Evolutionary conservation across 306 rosid genomes (phyloP), one percentile per base, ranked within the genome.

Genomic region (Purshia tridentata): DNA sequence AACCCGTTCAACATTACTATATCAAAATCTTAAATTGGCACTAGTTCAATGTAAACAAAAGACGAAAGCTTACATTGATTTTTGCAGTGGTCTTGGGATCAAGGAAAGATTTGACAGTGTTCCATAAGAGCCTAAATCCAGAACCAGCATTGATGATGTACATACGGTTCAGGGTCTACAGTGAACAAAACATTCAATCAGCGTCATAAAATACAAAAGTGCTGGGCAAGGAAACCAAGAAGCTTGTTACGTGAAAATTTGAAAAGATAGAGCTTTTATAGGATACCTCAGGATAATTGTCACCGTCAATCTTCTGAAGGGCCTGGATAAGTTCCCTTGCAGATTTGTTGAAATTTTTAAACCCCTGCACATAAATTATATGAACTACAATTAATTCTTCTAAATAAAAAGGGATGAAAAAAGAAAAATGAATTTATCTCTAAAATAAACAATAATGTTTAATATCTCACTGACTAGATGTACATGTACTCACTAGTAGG

Each of bases 111-210:
- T 91, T 94, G 7, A 94, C 77, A 40, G 95, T 94, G 86, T 76
- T 94, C 98, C 98, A 94, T 71, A 94, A 64, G 62, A 94, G 84
- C 78, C 98, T 86, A 73, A 91, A 94, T 83, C 98, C 98, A 46
- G 97, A 91, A 74, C 98, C 98, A 64, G 97, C 97, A 67, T 94
- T 94, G 83, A 94, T 86, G 85, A 94, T 91, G 89, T 89, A 94
- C 98, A 94, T 94, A 48, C 98, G 89, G 85, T 88, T 85, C 76
- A 94, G 69, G 53, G 93, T 80, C 99, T 94, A 41, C 4, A 5
- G 44, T 54, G 68, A 72, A 56, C 53, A 41, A 65, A 73, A 54
- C 12, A 8, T 68, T 67, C 61, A 50, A 75, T 73, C 16, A 72
- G 73, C 3, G 18, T 47, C 47, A 81, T 19, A 49, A 57, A 62